Evolutionary conservation across 345 rosid species (phyloP).

Genomic region (Arabis alpina): DNA sequence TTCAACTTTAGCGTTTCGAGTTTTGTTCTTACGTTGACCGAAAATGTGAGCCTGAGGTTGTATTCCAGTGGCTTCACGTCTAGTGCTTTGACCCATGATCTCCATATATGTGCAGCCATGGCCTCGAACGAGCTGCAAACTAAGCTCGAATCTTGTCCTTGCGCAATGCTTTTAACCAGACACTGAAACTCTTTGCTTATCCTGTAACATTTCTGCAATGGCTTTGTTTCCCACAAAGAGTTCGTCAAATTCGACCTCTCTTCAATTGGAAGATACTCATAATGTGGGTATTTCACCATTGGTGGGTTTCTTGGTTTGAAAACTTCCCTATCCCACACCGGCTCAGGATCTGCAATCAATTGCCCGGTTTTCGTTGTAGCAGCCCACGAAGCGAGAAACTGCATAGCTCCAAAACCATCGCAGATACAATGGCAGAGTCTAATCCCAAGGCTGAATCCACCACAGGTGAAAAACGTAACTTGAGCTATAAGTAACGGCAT

Average conservation of each 20-base stretch:
- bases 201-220: conserved; percentile 72
- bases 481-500: conserved; percentile 90
- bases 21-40: conserved; percentile 76
- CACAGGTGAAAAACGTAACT: conserved; percentile 76
- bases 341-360: conserved; percentile 58
- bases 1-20: conserved; percentile 59
- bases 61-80: conserved; percentile 72
- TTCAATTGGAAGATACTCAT: conserved; percentile 70
- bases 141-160: conserved; percentile 45
- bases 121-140: conserved; percentile 79
- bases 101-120: conserved; percentile 90
- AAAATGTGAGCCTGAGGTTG: conserved; percentile 80
- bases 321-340: conserved; percentile 76
- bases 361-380: conserved; percentile 63
- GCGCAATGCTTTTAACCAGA: conserved; percentile 62
- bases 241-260: conserved; percentile 70
- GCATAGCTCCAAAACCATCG: conserved; percentile 95
- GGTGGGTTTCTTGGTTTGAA: conserved; percentile 79
- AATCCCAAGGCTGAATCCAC: conserved; percentile 83
- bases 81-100: conserved; percentile 90
- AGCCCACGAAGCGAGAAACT: conserved; percentile 82
- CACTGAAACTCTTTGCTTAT: conserved; percentile 70
- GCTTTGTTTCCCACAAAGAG: conserved; percentile 70
- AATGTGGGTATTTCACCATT: conserved; percentile 57
- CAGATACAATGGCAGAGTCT: conserved; percentile 91